Evolutionary conservation across 768 basidiomycete genomes (phyloP).

Genomic region (Arthromyces matolae): DNA sequence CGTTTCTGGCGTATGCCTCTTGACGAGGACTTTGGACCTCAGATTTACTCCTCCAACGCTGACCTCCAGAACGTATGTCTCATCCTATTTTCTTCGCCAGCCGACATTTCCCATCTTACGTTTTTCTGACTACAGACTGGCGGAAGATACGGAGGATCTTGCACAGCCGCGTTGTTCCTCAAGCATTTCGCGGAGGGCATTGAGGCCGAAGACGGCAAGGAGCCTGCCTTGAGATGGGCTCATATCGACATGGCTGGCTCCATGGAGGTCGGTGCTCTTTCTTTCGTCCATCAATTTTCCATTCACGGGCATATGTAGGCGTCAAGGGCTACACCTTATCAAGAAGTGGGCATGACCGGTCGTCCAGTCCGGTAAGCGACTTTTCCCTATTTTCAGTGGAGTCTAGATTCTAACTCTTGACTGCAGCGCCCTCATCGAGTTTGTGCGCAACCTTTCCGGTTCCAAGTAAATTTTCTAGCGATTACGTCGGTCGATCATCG

Average conservation of each 20-base stretch:
- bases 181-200: slow-evolving; percentile 78
- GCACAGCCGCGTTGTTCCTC: slow-evolving; percentile 85
- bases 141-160: slow-evolving; percentile 66
- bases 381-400: not conserved
- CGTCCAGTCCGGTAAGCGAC: slow-evolving; percentile 66
- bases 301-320: slow-evolving; percentile 29
- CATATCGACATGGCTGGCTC: slow-evolving; percentile 82
- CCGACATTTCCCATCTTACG: not conserved
- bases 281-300: not conserved
- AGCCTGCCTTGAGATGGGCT: slow-evolving; percentile 69
- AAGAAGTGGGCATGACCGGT: slow-evolving; percentile 76
- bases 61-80: slow-evolving; percentile 70
- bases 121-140: slow-evolving; percentile 45
- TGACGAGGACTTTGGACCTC: slow-evolving; percentile 73
- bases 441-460: slow-evolving; percentile 31
- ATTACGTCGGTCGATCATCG: too few species aligned
- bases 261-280: slow-evolving; percentile 58
- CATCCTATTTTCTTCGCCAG: not conserved
- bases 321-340: slow-evolving; percentile 54
- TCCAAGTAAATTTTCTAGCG: too few species aligned
- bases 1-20: slow-evolving; percentile 91
- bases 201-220: slow-evolving; percentile 54
- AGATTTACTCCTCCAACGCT: slow-evolving; percentile 75
- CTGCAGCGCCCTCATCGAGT: slow-evolving; percentile 38
- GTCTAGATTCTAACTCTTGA: not conserved